These are phyloP conservation scores for Aureobasidium musti DNA, from an alignment of 2,329 filamentous ascomycete species.

Conservation along the genomic window DNA sequence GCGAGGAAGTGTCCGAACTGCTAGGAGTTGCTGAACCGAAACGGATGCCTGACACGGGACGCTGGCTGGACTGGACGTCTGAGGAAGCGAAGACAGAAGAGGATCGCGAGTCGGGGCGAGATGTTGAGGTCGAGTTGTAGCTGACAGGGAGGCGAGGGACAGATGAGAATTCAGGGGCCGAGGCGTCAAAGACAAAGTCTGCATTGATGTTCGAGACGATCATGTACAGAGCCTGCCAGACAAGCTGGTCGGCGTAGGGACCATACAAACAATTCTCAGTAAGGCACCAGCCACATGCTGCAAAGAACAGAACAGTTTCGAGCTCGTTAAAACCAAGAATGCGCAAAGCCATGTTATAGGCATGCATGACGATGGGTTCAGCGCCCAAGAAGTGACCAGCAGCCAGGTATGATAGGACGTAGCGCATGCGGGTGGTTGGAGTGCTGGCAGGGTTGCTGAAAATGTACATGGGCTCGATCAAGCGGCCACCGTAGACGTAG, in stretches of 20 bases:
- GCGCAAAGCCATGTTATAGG: conserved; percentile 59
- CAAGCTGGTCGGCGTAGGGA: conserved; percentile 56
- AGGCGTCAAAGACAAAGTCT: conserved; percentile 61
- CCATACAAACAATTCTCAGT: conserved; percentile 48
- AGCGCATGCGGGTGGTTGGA: conserved; percentile 13
- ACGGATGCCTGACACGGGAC: conserved; percentile 62
- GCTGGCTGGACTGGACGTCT: conserved; percentile 41
- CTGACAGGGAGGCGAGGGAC: conserved; percentile 50
- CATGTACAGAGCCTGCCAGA: conserved; percentile 60
- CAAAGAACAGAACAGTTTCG: conserved; percentile 60
- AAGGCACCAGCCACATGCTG: conserved; percentile 32
- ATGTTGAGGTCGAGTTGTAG: background rate
- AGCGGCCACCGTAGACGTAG: conserved; percentile 28
- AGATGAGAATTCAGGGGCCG: conserved; percentile 50
- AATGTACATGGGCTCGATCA: conserved; percentile 25
- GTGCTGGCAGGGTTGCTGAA: conserved; percentile 5
- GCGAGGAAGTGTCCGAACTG: conserved; percentile 44
- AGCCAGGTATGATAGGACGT: conserved; percentile 61
- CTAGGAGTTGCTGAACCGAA: conserved; percentile 65
- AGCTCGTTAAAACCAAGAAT: conserved; percentile 62
- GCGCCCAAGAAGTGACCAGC: conserved; percentile 60
- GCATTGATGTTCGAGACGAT: conserved; percentile 61
- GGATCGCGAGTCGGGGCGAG: conserved; percentile 12
- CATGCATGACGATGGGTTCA: conserved; percentile 40
- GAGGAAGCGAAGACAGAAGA: conserved; percentile 14